phyloP scores from a whole-genome alignment of 305 asterid genomes.

The Coffea humblotiana region DNA sequence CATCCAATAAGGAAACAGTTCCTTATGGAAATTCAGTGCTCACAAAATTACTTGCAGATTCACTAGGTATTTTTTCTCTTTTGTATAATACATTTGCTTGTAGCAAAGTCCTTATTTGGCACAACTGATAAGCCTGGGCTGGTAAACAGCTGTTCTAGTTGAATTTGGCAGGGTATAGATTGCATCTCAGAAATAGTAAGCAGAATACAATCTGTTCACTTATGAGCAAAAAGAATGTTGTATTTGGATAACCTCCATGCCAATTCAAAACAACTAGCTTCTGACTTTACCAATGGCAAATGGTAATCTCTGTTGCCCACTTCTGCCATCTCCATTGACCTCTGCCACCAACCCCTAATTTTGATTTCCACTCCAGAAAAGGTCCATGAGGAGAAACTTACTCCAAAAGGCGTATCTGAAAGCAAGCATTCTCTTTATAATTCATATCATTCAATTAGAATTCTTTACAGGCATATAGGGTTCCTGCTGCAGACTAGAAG shows the following conservation, averaged over 20 bases:
- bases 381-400: no score
- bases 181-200: no score
- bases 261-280: not conserved
- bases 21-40: conserved; percentile 82
- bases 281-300: not conserved
- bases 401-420: no score
- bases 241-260: not conserved
- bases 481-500: no score
- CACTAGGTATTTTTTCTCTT: conserved; percentile 52
- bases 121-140: not conserved
- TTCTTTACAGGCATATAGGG: no score
- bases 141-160: not conserved
- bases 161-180: not conserved
- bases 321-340: no score
- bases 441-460: no score
- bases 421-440: no score
- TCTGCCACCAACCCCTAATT: no score
- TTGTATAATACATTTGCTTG: conserved; percentile 1
- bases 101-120: conserved; percentile 1
- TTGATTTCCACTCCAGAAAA: no score
- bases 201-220: not conserved
- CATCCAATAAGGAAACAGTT: conserved; percentile 68
- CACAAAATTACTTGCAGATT: conserved; percentile 80
- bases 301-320: no score
- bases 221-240: not conserved